Evolutionary conservation across 331 rosid species (phyloP).

Genomic region (Acacia concinna): DNA sequence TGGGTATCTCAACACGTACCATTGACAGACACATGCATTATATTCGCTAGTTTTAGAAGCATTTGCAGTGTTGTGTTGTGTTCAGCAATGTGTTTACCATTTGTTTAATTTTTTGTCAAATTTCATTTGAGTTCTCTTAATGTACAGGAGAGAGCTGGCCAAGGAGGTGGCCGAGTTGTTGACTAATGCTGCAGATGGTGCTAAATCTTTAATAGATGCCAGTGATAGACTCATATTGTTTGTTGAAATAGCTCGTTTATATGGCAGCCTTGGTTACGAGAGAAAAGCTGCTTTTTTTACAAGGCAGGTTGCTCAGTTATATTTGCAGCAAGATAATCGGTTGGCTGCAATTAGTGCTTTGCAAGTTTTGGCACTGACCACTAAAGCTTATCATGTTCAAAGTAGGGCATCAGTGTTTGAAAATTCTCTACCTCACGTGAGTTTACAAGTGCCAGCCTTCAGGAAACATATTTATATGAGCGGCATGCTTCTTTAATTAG

Average conservation of each 20-base stretch:
- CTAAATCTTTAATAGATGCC: slow-evolving; percentile 93
- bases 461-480: background rate
- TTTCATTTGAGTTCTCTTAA: slow-evolving; percentile 26
- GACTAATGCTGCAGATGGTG: slow-evolving; percentile 95
- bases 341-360: slow-evolving; percentile 96
- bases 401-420: slow-evolving; percentile 70
- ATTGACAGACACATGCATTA: background rate
- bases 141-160: slow-evolving; percentile 85
- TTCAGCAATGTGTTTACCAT: slow-evolving; percentile 12
- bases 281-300: slow-evolving; percentile 60
- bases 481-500: slow-evolving; percentile 11
- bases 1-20: slow-evolving; percentile 15
- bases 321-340: slow-evolving; percentile 90
- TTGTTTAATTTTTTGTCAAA: slow-evolving; percentile 2
- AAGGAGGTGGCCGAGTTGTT: slow-evolving; percentile 89
- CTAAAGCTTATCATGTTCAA: slow-evolving; percentile 96
- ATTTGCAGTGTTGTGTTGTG: slow-evolving; percentile 14
- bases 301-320: slow-evolving; percentile 91
- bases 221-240: slow-evolving; percentile 82
- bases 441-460: slow-evolving; percentile 43
- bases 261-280: slow-evolving; percentile 91
- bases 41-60: background rate
- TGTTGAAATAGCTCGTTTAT: slow-evolving; percentile 96
- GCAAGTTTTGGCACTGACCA: slow-evolving; percentile 98
- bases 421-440: slow-evolving; percentile 54